Evolutionary conservation across 805 yeast genomes (phyloP), one percentile per base, ranked within the genome.

Genomic region (Kodamaea lidongshanica): DNA sequence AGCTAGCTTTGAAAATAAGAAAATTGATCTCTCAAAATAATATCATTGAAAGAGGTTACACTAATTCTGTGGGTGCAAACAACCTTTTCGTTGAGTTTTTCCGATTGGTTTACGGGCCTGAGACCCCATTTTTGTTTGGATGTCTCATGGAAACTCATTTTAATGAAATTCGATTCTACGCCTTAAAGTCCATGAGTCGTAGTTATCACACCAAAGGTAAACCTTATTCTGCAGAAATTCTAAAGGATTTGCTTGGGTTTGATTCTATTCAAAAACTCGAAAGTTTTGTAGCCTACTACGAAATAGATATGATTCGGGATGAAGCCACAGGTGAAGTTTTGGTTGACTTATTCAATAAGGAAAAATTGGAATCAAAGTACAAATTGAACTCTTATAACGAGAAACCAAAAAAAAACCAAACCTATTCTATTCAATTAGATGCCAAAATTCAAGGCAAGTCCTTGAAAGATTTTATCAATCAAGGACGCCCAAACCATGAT

Each of bases 131-230:
- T 33, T 57, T 88, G 16, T 53, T 86, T 50, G 66, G 84, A 2
- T 86, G 89, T 36, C 57, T 89, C 21, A 55, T 84, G 12, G 95
- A 92, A 50, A 74, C 78, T 3, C 87, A 82, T 42, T 75, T 85
- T 48, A 83, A 81, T 44, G 89, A 86, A 34, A 64, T 87, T 3
- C 56, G 96, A 25, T 77, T 81, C 41, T 74, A 75, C 44, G 87
- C 89, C 0, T 49, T 89, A 34, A 74, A 73, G 43, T 61, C 85
- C 0, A 62, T 92, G 60, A 59, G 81, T 4, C 62, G 72, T 35
- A 61, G 87, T 0, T 69, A 74, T 35, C 94, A 88, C 46, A 67
- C 77, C 2, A 79, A 75, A 34, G 78, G 85, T 2, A 80, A 74
- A 43, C 79, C 86, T 1, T 72, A 79, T 37, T 64, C 77, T 4